Base-by-base conservation (phyloP, 2,329 filamentous ascomycete species). In the Verruconis gallopava region DNA sequence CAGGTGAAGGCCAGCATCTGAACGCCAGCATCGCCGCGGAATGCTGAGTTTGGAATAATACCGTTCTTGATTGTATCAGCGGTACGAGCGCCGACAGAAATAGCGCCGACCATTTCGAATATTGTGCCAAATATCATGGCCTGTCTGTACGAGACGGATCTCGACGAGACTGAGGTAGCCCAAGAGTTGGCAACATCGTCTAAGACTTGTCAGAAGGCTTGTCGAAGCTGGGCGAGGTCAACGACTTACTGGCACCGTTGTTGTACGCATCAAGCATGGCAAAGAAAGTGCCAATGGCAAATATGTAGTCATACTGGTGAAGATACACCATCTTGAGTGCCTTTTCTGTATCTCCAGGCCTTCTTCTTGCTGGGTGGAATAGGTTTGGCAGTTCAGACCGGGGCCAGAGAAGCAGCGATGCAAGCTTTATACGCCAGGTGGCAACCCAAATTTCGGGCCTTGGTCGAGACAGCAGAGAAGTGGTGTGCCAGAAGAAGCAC, bases 141-240 rank as follows among this genome's bases (percentile, higher is more conserved):
- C 61, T 79, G 75, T 51, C 73, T 62, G 64, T 83, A 81, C 2
- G 77, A 68, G 54, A 85, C 69, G 49, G 82, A 86, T 42, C 82
- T 67, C n/a, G 82, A 86, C 15, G 82, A 86, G 46, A 88, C 81
- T 53, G 75, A 80, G 51, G 83, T 88, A 5, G 82, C 82, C 79
- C 81, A 88, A 39, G 82, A 67, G 63, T 89, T 89, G 55, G 83
- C 82, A 44, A 89, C 82, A 80, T 88, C 83, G 61, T 86, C 77
- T n/a, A 42, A 44, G 55, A 3, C 11, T 3, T 9, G 5, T 4
- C 20, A 17, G 15, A 22, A 25, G 11, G 21, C 15, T 80, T 45
- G 40, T 21, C 6, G 15, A 44, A 19, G 34, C 21, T 38, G 43
- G 47, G 38, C 44, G n/a, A n/a, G n/a, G 15, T 21, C 6, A 5